phyloP scores from a whole-genome alignment of 805 yeast species.

The Lipomyces sp. region DNA sequence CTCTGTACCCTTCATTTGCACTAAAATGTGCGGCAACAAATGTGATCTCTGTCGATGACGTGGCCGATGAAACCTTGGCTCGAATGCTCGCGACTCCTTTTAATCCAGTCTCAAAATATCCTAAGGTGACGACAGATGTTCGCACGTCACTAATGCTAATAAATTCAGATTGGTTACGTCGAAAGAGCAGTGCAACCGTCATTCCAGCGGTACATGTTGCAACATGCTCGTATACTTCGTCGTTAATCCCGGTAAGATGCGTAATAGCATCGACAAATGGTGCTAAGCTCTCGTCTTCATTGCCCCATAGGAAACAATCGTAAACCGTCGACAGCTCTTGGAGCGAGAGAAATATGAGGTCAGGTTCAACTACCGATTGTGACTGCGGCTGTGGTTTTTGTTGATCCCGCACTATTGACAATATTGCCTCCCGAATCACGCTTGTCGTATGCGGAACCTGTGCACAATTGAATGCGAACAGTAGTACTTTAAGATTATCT shows the following conservation, averaged over 20 bases:
- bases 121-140: constrained; percentile 46
- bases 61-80: constrained; percentile 44
- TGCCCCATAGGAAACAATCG: constrained; percentile 42
- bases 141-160: constrained; percentile 43
- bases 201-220: constrained; percentile 42
- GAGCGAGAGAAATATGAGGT: constrained; percentile 44
- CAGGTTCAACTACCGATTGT: constrained; percentile 29
- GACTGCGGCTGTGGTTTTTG: background rate
- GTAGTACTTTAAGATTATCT: constrained; percentile 20
- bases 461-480: constrained; percentile 44
- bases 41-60: constrained; percentile 52
- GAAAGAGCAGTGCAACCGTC: constrained; percentile 42
- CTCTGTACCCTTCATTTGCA: constrained; percentile 74
- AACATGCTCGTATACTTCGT: constrained; percentile 25
- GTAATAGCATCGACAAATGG: constrained; percentile 43
- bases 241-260: constrained; percentile 29
- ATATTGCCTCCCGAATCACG: constrained; percentile 18
- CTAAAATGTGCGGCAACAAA: constrained; percentile 73
- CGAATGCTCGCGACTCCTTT: constrained; percentile 78
- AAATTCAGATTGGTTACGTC: constrained; percentile 42
- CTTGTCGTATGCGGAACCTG: constrained; percentile 36
- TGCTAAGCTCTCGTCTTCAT: constrained; percentile 34
- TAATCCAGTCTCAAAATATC: constrained; percentile 62
- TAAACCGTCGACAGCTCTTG: constrained; percentile 48
- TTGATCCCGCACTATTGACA: background rate